Evolutionary conservation across 164 flowering plant species (phyloP), one percentile per base, ranked within the genome.

Genomic region (Berberis thunbergii): DNA sequence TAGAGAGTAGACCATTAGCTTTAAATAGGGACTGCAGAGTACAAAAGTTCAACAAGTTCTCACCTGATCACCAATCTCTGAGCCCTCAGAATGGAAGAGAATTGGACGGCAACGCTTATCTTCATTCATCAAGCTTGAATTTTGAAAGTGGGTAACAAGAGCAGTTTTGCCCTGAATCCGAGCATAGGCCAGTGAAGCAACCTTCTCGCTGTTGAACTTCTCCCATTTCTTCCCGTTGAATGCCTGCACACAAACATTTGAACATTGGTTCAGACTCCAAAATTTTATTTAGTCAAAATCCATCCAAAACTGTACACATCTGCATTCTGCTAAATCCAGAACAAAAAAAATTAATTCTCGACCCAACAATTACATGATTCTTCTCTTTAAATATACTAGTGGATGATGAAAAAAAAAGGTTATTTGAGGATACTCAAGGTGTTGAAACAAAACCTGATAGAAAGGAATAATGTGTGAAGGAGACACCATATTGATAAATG

Each of bases 91-190:
- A 56, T 87, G 82, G 64, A 94, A 91, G 7, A 94, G 78, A 67
- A 94, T 91, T 39, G 99, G 99, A 49, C 99, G 85, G 73, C 99
- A 94, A 45, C 97, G 87, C 77, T 89, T 91, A 70, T 95, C 99
- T 82, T 91, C 99, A 74, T 91, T 95, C 99, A 95, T 95, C 82
- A 95, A 77, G 70, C 97, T 95, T 58, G 99, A 91, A 73, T 91
- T 91, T 75, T 95, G 96, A 69, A 95, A 95, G 65, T 91, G 99
- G 41, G 89, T 72, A 49, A 95, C 84, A 45, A 95, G 94, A 13
- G 97, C 94, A 2, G 81, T 57, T 74, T 87, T 95, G 57, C 99
- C 99, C 75, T 95, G 99, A 52, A 95, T 95, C 60, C 99, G 81
- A 67, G 99, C 99, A 80, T 89, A 95, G 52, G 99, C 99, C 79